Evolutionary conservation across 805 yeast species (phyloP), one percentile per base, ranked within the genome.

Genomic region (Metschnikowia gelsemii): DNA sequence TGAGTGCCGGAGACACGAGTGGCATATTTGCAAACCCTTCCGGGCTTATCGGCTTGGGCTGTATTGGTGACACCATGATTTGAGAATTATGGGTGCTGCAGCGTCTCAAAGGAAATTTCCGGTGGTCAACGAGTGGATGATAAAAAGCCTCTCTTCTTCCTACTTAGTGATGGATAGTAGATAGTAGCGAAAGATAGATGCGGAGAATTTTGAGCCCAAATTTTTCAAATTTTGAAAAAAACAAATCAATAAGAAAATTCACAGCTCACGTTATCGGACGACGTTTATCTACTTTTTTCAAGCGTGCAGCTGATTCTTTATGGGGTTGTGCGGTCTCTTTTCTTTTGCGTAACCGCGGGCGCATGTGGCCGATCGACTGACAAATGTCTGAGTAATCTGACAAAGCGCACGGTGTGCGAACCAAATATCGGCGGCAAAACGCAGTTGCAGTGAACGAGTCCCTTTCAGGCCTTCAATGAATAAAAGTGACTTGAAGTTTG

Each of bases 1-100:
- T 47, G 22, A 42, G 45, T 19, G 49, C 38, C 4, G 57, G 57
- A 22, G 53, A 49, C 13, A 52, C 50, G 3, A 52, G 39, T 9
- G 57, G 57, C 54, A 52, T 52, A 28, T 35, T 43, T 8, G 40
- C 46, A 30, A 51, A 48, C 21, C 26, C 35, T 18, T 37, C 31
- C 9, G 37, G 12, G 28, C 22, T 38, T 9, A 46, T 19, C 8
- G 47, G 45, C 23, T 27, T 37, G n/a, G 50, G 51, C 17, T 42
- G 41, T 17, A 38, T 20, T 17, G 49, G 46, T 6, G 29, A 13
- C 49, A 45, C 40, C 38, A 29, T 31, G 40, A 3, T 30, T 5
- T 19, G 4, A 24, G 12, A 5, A 18, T 17, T 4, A 8, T n/a
- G n/a, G n/a, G n/a, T n/a, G n/a, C n/a, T n/a, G n/a, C n/a, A n/a